phyloP scores from a whole-genome alignment of 768 basidiomycete species.

The Boletus sp. region DNA sequence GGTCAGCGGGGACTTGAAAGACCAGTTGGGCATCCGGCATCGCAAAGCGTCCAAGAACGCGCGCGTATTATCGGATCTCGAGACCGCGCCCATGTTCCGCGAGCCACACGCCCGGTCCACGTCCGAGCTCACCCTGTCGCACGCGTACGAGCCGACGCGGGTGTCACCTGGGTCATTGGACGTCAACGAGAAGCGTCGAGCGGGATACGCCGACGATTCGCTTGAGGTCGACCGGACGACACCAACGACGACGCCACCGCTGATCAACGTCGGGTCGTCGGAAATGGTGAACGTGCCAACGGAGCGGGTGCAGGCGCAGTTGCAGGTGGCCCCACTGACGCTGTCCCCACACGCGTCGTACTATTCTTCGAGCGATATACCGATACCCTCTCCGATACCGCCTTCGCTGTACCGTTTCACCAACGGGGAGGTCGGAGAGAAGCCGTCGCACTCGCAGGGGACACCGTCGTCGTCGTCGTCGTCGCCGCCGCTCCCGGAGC shows the following conservation, averaged over 20 bases:
- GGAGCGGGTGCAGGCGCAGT: constrained; percentile 6
- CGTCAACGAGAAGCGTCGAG: constrained; percentile 10
- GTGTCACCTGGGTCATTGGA: constrained; percentile 25
- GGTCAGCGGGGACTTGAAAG: constrained; percentile 81
- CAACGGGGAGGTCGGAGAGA: constrained; percentile 44
- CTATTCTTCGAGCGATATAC: constrained; percentile 52
- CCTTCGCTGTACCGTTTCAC: constrained; percentile 46
- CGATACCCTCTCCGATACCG: constrained; percentile 56
- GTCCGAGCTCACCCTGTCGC: constrained; percentile 51
- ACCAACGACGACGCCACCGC: not conserved
- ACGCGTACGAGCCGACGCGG: constrained; percentile 48
- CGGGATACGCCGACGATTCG: not conserved
- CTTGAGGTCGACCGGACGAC: constrained; percentile 2
- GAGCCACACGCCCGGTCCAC: constrained; percentile 60
- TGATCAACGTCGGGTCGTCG: constrained; percentile 13
- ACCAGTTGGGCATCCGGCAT: constrained; percentile 68
- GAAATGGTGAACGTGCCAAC: constrained; percentile 4
- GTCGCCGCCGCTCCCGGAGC: constrained; percentile 5
- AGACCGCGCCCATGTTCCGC: constrained; percentile 71
- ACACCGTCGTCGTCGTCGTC: not conserved
- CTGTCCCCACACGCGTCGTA: constrained; percentile 51
- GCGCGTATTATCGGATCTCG: constrained; percentile 36
- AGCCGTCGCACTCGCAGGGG: constrained; percentile 6
- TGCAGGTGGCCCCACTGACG: constrained; percentile 37
- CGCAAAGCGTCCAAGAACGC: constrained; percentile 50